Evolutionary conservation across 1,139 yeast species (phyloP).

Genomic region (Chernovozyma sophiae-reginae): DNA sequence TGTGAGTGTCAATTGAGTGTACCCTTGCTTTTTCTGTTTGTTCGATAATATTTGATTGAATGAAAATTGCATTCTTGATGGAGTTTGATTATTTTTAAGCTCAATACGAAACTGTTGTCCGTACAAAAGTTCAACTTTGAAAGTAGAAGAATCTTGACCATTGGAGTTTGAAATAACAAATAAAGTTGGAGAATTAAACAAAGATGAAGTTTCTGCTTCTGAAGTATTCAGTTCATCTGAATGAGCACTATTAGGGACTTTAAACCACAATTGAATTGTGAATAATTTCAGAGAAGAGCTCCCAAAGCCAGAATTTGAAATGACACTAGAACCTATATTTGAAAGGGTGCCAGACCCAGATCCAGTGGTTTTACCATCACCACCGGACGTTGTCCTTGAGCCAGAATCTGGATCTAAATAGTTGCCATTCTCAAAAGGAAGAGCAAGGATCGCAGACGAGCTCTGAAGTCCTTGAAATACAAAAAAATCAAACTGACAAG

Average conservation of each 20-base stretch:
- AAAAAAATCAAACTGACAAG: slow-evolving; percentile 28
- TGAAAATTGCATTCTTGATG: slow-evolving; percentile 27
- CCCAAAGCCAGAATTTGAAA: neutral
- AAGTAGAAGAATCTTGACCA: slow-evolving; percentile 17
- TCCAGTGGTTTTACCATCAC: neutral
- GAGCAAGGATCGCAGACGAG: slow-evolving; percentile 13
- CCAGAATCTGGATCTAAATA: no score
- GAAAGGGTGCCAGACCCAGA: neutral
- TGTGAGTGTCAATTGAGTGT: slow-evolving; percentile 32
- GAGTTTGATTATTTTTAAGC: slow-evolving; percentile 20
- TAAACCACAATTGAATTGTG: slow-evolving; percentile 38
- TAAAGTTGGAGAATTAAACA: slow-evolving; percentile 13
- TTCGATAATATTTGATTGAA: slow-evolving; percentile 30
- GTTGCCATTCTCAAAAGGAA: slow-evolving; percentile 21
- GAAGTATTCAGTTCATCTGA: neutral
- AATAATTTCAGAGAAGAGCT: slow-evolving; percentile 14
- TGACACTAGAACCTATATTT: neutral
- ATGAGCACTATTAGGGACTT: slow-evolving; percentile 11
- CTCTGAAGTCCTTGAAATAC: slow-evolving; percentile 23
- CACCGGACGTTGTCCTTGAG: no score
- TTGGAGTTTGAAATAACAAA: slow-evolving; percentile 28
- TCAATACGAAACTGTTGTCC: slow-evolving; percentile 27
- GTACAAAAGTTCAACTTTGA: slow-evolving; percentile 28
- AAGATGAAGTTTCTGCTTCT: neutral
- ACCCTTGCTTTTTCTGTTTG: slow-evolving; percentile 22